A percentile compares a stretch with the other conserved stretches of the same genome.
phyloP scores from a whole-genome alignment of 768 basidiomycete species.

The Leccinellum albellum region DNA sequence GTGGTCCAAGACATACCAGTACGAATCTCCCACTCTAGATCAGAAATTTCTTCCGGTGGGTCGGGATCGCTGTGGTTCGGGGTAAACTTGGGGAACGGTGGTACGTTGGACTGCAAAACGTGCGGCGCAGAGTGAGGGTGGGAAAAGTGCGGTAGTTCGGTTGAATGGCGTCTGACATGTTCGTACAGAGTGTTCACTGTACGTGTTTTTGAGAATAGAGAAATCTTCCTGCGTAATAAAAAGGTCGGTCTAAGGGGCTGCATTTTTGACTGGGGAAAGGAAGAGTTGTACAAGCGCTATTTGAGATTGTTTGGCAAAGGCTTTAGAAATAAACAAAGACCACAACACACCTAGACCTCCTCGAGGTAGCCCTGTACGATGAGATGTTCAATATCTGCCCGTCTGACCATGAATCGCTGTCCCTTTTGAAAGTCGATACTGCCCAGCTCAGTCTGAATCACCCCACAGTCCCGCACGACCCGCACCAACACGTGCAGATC shows the following conservation, averaged over 20 bases:
- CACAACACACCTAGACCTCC: constrained; percentile 50
- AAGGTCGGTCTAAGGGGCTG: neutral
- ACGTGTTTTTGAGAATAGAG: neutral
- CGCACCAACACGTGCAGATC: constrained; percentile 86
- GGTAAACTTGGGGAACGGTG: constrained; percentile 22
- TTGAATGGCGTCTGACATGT: constrained; percentile 4
- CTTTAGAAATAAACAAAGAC: constrained; percentile 20
- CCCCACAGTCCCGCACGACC: constrained; percentile 86
- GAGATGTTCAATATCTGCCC: constrained; percentile 89
- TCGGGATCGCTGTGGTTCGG: constrained; percentile 14
- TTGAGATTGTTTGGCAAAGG: constrained; percentile 25
- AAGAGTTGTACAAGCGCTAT: neutral
- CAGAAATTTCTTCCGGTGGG: constrained; percentile 40
- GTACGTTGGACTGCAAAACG: constrained; percentile 2
- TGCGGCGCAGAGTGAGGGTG: constrained; percentile 1
- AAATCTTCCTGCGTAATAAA: neutral
- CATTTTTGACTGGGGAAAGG: constrained; percentile 10
- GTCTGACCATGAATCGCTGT: constrained; percentile 82
- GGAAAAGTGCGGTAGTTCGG: constrained; percentile 16
- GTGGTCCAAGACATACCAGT: constrained; percentile 46
- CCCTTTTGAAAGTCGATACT: constrained; percentile 88
- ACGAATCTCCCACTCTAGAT: constrained; percentile 75
- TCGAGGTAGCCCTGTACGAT: constrained; percentile 93
- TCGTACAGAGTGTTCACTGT: neutral
- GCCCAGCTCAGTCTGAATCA: constrained; percentile 89